Evolutionary conservation across 129 eudicot species (phyloP).

Genomic region (Centella asiatica): DNA sequence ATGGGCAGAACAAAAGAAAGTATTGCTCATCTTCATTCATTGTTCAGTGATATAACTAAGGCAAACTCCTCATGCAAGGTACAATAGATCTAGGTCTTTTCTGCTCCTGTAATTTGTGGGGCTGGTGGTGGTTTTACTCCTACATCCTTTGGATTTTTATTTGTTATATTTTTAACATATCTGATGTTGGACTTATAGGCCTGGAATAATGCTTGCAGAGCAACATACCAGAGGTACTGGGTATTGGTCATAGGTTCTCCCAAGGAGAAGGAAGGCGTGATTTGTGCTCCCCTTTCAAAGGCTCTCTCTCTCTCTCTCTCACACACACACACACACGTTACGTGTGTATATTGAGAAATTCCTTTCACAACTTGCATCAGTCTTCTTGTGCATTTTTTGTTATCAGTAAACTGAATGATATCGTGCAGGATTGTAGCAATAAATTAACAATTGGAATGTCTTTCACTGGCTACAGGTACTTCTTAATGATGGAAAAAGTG

Average conservation of each 20-base stretch:
- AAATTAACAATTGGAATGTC: neutral
- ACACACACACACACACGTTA: neutral
- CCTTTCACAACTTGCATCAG: too few relatives aligned
- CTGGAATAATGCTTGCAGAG: conserved; percentile 48
- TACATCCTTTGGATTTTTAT: neutral
- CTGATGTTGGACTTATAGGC: conserved; percentile 28
- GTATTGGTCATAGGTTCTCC: conserved; percentile 86
- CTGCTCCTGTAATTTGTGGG: neutral
- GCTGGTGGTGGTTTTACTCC: neutral
- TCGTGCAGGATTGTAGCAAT: neutral
- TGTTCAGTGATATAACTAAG: conserved; percentile 45
- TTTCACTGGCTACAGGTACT: conserved; percentile 38
- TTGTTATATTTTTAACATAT: neutral
- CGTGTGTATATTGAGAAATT: neutral
- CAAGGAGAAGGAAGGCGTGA: conserved; percentile 69
- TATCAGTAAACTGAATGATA: neutral
- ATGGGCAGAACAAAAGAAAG: conserved; percentile 93
- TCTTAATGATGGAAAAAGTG: conserved; percentile 77
- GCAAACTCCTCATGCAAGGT: conserved; percentile 50
- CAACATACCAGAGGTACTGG: conserved; percentile 73
- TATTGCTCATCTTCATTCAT: conserved; percentile 53
- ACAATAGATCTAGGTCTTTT: neutral
- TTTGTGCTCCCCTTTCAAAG: conserved; percentile 81
- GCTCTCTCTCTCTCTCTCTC: conserved; percentile 13
- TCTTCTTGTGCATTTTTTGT: too few relatives aligned